Evolutionary conservation across 129 eudicot genomes (phyloP).

Genomic region (Chrysanthemum seticuspe): DNA sequence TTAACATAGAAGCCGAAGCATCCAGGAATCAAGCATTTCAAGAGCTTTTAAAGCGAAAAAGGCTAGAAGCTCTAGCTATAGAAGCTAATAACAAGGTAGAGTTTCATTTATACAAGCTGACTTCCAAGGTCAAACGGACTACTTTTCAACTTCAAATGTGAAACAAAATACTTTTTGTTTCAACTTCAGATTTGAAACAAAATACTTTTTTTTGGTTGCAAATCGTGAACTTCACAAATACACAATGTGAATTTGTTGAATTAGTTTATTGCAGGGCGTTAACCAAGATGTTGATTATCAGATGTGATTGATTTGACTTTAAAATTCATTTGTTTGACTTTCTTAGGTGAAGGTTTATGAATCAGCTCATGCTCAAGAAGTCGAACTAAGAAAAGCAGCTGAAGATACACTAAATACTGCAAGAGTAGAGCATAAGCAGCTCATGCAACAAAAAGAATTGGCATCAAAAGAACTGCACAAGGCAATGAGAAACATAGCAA

Average conservation of each 20-base stretch:
- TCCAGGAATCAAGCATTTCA: constrained; percentile 51
- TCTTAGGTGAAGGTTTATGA: constrained; percentile 58
- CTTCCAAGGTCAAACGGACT: constrained; percentile 10
- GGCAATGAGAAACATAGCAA: constrained; percentile 61
- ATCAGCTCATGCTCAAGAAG: constrained; percentile 51
- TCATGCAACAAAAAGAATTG: constrained; percentile 50
- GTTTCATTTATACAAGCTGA: constrained; percentile 6
- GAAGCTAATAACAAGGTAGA: constrained; percentile 50
- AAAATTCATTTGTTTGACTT: constrained; percentile 17
- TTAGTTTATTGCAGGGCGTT: constrained; percentile 7
- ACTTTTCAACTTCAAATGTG: not conserved
- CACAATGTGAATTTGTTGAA: not conserved
- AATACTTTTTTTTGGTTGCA: not conserved
- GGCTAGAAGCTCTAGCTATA: constrained; percentile 54
- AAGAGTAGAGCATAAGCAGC: constrained; percentile 46
- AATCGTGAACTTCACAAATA: too few relatives aligned
- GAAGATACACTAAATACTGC: constrained; percentile 47
- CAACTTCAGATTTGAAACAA: not conserved
- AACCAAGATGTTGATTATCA: not conserved
- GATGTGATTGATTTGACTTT: not conserved
- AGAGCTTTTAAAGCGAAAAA: constrained; percentile 48
- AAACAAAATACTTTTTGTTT: not conserved
- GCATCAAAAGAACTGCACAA: constrained; percentile 43
- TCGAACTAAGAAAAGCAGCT: constrained; percentile 47
- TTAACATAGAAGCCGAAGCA: constrained; percentile 40